A percentile compares a stretch with the other conserved stretches of the same genome.
Evolutionary conservation across 176 grass and related monocot species (phyloP).

Genomic region (Zizania latifolia): DNA sequence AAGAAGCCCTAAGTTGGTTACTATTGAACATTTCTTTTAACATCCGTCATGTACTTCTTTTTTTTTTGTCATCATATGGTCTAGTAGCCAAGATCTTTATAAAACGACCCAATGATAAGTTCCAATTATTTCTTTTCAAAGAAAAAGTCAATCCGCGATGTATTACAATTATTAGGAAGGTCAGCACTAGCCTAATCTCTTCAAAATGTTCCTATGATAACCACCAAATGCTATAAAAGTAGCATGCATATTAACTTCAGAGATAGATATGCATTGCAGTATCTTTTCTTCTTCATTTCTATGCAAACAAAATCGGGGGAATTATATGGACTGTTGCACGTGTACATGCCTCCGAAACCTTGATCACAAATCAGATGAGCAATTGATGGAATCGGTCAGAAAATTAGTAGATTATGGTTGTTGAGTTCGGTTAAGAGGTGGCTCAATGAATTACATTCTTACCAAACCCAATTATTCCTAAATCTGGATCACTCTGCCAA

Average conservation of each 20-base stretch:
- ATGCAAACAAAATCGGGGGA: neutral
- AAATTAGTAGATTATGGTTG: neutral
- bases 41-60: neutral
- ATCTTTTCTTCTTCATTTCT: neutral
- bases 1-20: too few species aligned
- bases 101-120: neutral
- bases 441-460: constrained; percentile 11
- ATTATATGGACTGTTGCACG: constrained; percentile 14
- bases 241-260: neutral
- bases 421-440: neutral
- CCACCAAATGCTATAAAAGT: neutral
- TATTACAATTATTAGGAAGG: neutral
- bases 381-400: constrained; percentile 5
- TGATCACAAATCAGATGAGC: constrained; percentile 13
- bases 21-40: neutral
- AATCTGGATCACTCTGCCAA: too few species aligned
- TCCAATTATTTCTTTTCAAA: neutral
- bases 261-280: neutral
- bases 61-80: neutral
- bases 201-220: neutral
- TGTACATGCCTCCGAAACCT: constrained; percentile 2
- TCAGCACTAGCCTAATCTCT: neutral
- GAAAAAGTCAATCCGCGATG: constrained; percentile 1
- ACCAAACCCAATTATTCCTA: too few species aligned
- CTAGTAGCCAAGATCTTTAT: neutral